A percentile compares a stretch with the other conserved stretches of the same genome.
phyloP scores from a whole-genome alignment of 371 early-diverging fungal genomes.

The Apophysomyces ossiformis region DNA sequence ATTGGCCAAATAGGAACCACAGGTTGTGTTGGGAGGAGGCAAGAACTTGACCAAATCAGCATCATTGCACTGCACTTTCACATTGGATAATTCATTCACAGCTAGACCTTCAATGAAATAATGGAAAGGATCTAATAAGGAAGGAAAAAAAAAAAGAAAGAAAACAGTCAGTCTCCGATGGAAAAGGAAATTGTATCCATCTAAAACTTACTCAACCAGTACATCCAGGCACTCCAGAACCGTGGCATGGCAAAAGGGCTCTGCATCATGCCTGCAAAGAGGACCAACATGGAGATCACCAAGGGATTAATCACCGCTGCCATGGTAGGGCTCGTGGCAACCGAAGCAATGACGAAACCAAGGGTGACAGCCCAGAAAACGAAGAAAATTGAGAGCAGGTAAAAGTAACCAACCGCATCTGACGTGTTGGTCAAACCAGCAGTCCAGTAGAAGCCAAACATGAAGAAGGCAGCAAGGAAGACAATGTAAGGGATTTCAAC shows the following conservation, averaged over 20 bases:
- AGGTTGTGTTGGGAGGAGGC: constrained; percentile 58
- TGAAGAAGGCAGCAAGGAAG: constrained; percentile 50
- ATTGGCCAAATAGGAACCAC: constrained; percentile 53
- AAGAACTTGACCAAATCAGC: constrained; percentile 48
- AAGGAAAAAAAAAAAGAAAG: neutral
- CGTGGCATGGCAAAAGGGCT: constrained; percentile 55
- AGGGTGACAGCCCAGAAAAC: constrained; percentile 63
- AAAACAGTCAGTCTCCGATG: neutral
- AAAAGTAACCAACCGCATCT: constrained; percentile 54
- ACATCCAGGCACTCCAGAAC: constrained; percentile 72
- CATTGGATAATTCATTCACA: constrained; percentile 58
- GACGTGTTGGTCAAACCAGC: constrained; percentile 52
- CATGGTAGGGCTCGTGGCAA: constrained; percentile 54
- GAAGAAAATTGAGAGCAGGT: constrained; percentile 53
- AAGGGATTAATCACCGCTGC: constrained; percentile 65
- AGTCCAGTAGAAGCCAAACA: constrained; percentile 65
- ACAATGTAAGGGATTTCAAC: constrained; percentile 61
- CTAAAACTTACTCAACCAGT: constrained; percentile 43
- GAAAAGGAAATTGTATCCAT: neutral
- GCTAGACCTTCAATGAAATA: constrained; percentile 70
- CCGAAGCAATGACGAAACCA: constrained; percentile 64
- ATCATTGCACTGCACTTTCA: constrained; percentile 44
- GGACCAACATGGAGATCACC: constrained; percentile 55
- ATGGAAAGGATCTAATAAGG: constrained; percentile 54
- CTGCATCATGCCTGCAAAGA: constrained; percentile 66